Evolutionary conservation across 2,329 filamentous ascomycete species (phyloP), one percentile per base, ranked within the genome.

Genomic region (Penicillium sp.): DNA sequence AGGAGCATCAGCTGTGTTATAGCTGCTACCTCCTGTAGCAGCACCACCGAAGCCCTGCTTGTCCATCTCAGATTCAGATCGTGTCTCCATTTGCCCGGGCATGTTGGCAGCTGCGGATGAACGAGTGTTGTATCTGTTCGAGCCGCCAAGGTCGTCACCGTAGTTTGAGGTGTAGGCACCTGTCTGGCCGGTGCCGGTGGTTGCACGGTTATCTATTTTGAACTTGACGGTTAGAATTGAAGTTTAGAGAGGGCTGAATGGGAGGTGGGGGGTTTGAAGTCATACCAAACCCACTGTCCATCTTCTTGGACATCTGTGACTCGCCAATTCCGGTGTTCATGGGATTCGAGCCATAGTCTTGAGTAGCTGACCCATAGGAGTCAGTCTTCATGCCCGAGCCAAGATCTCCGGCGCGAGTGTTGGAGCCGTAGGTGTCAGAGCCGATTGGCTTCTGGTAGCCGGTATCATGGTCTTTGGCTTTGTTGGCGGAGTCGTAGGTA

Each of bases 1-100:
- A n/a, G 50, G 46, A n/a, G 53, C 16, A 29, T 55, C 10, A 33
- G 59, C 21, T 1, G 49, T 22, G n/a, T 55, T 57, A 33, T 65
- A 65, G 55, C 54, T 60, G 47, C 58, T 64, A n/a, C 56, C 54
- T 47, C 56, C 55, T 4, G 56, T 48, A 10, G 57, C 35, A 16
- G 54, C 59, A 35, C 57, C 59, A 42, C 57, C 57, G 11, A 62
- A 57, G 44, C 48, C 57, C 22, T 58, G 52, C 35, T 54, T 60
- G 42, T 64, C 79, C 11, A 79, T 72, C 62, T 84, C 80, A 46
- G 77, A 80, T 66, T 84, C 81, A 45, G 84, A 72, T n/a, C 81
- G 76, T n/a, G 82, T 82, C 63, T 85, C 82, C 8, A 71, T 70
- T 29, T 81, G 79, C 69, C 84, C 85, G 19, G 74, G 72, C 11